These are phyloP conservation scores for Parascedosporium putredinis DNA, from an alignment of 2,329 filamentous ascomycete species.

Conservation along the genomic window DNA sequence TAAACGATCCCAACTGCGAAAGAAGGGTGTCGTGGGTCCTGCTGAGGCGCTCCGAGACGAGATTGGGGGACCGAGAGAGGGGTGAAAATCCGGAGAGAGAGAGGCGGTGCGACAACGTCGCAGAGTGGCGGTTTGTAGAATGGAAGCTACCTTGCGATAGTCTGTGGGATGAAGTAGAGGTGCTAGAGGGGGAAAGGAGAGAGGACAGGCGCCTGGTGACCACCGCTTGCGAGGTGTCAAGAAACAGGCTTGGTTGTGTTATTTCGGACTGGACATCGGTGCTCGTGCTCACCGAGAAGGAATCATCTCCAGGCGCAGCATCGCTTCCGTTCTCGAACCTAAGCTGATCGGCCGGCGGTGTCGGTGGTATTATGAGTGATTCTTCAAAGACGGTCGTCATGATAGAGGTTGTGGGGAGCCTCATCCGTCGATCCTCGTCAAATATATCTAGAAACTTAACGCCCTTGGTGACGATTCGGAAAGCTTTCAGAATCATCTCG, in stretches of 20 bases:
- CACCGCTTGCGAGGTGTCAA: slow-evolving; percentile 18
- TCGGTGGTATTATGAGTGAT: slow-evolving; percentile 46
- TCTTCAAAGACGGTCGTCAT: slow-evolving; percentile 53
- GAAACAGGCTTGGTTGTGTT: neutral
- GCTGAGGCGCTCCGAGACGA: slow-evolving; percentile 76
- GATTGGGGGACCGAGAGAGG: slow-evolving; percentile 52
- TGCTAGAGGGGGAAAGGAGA: slow-evolving; percentile 23
- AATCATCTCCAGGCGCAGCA: neutral
- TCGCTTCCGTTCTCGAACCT: slow-evolving; percentile 32
- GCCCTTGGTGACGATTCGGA: slow-evolving; percentile 84
- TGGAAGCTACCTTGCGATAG: slow-evolving; percentile 24
- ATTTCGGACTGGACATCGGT: neutral
- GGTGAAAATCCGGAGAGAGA: slow-evolving; percentile 63
- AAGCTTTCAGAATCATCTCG: slow-evolving; percentile 87
- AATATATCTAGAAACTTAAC: slow-evolving; percentile 84
- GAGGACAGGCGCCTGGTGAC: slow-evolving; percentile 38
- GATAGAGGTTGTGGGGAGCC: slow-evolving; percentile 34
- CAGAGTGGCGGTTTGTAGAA: slow-evolving; percentile 36
- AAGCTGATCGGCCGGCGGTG: slow-evolving; percentile 50
- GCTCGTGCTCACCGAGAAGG: neutral
- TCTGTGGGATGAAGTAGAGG: slow-evolving; percentile 22
- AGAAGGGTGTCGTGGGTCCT: slow-evolving; percentile 79
- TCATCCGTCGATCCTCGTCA: slow-evolving; percentile 44
- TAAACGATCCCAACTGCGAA: slow-evolving; percentile 84
- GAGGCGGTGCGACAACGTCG: slow-evolving; percentile 59